Evolutionary conservation across 176 grass and related monocot species (phyloP), one percentile per base, ranked within the genome.

Genomic region (Elaeis guineensis): DNA sequence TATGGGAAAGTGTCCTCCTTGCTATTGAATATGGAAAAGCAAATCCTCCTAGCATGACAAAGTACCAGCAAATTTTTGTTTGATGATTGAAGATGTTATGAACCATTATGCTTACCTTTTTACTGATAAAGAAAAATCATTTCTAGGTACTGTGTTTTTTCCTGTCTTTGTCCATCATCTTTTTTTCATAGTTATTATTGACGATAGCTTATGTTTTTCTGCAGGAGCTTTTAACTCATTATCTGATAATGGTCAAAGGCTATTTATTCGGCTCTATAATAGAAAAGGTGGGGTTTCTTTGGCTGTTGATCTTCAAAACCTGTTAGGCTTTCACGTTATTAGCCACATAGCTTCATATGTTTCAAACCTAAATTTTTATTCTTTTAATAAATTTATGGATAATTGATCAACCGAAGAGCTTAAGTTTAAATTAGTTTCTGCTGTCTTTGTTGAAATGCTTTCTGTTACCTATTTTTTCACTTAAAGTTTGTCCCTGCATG

Each of bases 241-340:
- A 57, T 82, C 78, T 14, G 59, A 88, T 83, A 83, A 81, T 70
- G 75, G 19, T 22, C 92, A 97, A 77, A 66, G 75, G n/a, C 92
- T 97, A 77, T 97, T 97, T 56, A 70, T 97, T 56, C 89, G 84
- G 64, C 69, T 97, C 67, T 91, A 90, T 78, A 83, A 69, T 72
- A 87, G 87, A 85, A 97, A 97, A 88, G 92, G 87, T 88, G 78
- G 39, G 44, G 23, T 77, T 66, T 59, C 19, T 48, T 62, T 50
- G 54, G 39, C 55, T 12, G 35, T 44, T 44, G 35, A 44, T 44
- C 35, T 74, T 39, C 14, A 70, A 66, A 63, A 30, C 21, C 79
- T 68, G 26, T 6, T 52, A 49, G 54, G 5, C 24, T 69, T 30
- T 61, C 44, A 72, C 35, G 14, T 44, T 44, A 44, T 12, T 44